These are phyloP conservation scores for Hypoxylon trugodes DNA, from an alignment of 495 filamentous ascomycete species.

Conservation along the genomic window DNA sequence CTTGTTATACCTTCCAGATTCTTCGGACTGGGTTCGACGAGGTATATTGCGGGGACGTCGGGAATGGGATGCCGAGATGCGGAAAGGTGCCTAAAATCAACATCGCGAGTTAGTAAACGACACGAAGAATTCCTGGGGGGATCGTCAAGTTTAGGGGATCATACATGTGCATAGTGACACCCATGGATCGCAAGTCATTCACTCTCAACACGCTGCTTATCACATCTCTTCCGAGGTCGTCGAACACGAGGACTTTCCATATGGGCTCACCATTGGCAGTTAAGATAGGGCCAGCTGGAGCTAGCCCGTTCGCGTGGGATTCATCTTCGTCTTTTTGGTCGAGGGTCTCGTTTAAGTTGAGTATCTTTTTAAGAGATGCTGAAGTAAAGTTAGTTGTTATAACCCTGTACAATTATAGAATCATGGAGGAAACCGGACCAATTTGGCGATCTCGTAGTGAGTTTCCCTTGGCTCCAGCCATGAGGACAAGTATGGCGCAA, in stretches of 20 bases:
- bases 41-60: constrained; percentile 95
- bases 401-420: constrained; percentile 49
- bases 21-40: constrained; percentile 84
- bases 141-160: not conserved
- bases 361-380: constrained; percentile 95
- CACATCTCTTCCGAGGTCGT: constrained; percentile 69
- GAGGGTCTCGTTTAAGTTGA: constrained; percentile 87
- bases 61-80: constrained; percentile 88
- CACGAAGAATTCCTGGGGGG: not conserved
- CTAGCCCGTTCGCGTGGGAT: constrained; percentile 67
- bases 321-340: constrained; percentile 63
- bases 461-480: constrained; percentile 76
- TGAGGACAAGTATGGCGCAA: constrained; percentile 23
- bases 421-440: constrained; percentile 63
- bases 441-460: constrained; percentile 96
- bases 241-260: constrained; percentile 71
- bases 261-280: constrained; percentile 86
- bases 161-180: constrained; percentile 95
- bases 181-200: constrained; percentile 89
- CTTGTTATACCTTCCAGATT: constrained; percentile 86
- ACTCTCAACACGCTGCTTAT: constrained; percentile 96
- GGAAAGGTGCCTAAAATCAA: constrained; percentile 72
- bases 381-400: constrained; percentile 34
- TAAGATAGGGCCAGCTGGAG: constrained; percentile 79
- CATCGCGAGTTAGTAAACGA: constrained; percentile 14